These are phyloP conservation scores for Cryptomeria japonica DNA, from an alignment of 75 land plant genomes.

Conservation along the genomic window DNA sequence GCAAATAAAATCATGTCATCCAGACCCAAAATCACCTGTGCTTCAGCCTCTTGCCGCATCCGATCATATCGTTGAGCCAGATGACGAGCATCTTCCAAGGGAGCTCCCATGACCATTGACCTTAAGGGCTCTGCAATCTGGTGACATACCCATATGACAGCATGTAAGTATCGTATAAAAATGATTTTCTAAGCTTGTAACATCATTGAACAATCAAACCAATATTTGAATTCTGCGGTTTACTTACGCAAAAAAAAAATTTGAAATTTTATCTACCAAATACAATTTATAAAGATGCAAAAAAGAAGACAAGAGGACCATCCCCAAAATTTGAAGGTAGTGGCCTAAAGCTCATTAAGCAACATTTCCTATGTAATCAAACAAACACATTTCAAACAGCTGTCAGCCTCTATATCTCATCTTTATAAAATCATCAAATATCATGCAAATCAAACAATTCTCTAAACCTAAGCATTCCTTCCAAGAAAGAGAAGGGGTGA, in stretches of 20 bases:
- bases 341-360: not conserved
- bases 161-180: not conserved
- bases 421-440: too few species aligned
- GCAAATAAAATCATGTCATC: not conserved
- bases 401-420: too few species aligned
- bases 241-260: not conserved
- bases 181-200: not conserved
- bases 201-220: not conserved
- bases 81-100: conserved; percentile 48
- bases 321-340: not conserved
- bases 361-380: not conserved
- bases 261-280: not conserved
- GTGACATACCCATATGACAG: not conserved
- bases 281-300: not conserved
- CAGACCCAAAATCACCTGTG: conserved; percentile 21
- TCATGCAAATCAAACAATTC: too few species aligned
- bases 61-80: conserved; percentile 42
- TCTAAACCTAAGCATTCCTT: too few species aligned
- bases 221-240: not conserved
- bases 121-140: conserved; percentile 44
- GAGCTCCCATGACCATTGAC: conserved; percentile 57
- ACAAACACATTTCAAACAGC: not conserved
- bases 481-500: too few species aligned
- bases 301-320: not conserved
- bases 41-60: conserved; percentile 48